A percentile compares a stretch with the other conserved stretches of the same genome.
Conservation (phyloP, 495 filamentous ascomycete genomes). For the Talaromyces trachyspermus region DNA sequence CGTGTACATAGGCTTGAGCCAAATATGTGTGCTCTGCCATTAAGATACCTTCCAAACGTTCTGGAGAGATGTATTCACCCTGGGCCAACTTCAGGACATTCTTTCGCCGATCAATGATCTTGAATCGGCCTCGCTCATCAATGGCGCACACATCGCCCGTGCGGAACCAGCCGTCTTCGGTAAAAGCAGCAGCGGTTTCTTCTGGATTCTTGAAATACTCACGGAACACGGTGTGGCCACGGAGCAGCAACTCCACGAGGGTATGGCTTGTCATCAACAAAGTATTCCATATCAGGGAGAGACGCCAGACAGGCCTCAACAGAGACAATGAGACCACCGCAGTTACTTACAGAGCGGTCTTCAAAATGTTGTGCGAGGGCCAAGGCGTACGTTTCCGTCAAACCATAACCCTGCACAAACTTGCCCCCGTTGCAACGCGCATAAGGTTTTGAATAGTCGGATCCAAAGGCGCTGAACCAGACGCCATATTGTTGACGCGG, state of each 20-base stretch:
- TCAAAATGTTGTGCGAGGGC: conserved; percentile 56
- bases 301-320: conserved; percentile 77
- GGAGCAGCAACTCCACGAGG: conserved; percentile 79
- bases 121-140: conserved; percentile 79
- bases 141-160: conserved; percentile 86
- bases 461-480: conserved; percentile 86
- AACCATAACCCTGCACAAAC: conserved; percentile 84
- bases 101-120: conserved; percentile 93
- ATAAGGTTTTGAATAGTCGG: conserved; percentile 84
- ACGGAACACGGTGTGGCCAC: conserved; percentile 68
- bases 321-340: conserved; percentile 59
- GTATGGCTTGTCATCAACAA: conserved; percentile 81
- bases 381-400: conserved; percentile 91
- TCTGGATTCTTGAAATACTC: conserved; percentile 85
- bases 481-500: conserved; percentile 63
- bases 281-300: conserved; percentile 94
- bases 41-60: conserved; percentile 92
- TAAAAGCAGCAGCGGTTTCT: conserved; percentile 75
- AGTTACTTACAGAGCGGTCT: conserved; percentile 75
- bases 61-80: conserved; percentile 96
- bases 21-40: conserved; percentile 71
- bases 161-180: conserved; percentile 91
- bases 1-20: conserved; percentile 80
- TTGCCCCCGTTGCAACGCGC: conserved; percentile 69
- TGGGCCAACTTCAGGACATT: conserved; percentile 97